These are phyloP conservation scores for Chlamydomonas schloesseri DNA, from an alignment of 139 green algal genomes.

Conservation along the genomic window DNA sequence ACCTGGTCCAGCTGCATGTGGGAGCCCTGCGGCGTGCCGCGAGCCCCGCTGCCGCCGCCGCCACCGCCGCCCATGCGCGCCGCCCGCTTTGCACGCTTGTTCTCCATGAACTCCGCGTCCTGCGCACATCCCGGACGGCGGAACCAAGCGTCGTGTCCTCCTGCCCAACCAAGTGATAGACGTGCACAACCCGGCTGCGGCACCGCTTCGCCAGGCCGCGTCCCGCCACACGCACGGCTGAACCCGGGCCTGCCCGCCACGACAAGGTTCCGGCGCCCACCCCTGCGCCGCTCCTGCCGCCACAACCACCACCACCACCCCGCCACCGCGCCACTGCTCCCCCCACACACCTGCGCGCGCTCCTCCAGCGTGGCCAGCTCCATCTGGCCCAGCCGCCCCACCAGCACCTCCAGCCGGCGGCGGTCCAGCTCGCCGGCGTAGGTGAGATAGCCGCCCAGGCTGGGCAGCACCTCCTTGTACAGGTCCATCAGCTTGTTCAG, in stretches of 20 bases:
- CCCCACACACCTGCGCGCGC: conserved; percentile 69
- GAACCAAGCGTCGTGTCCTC: no score
- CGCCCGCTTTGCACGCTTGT: conserved; percentile 63
- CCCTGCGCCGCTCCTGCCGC: no score
- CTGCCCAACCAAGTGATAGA: no score
- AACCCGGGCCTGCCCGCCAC: no score
- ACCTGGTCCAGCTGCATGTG: conserved; percentile 16
- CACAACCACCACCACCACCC: no score
- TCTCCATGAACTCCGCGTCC: conserved; percentile 88
- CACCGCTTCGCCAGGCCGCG: no score
- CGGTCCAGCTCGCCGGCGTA: conserved; percentile 79
- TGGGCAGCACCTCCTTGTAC: conserved; percentile 90
- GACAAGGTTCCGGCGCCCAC: no score
- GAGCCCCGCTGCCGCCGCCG: not conserved
- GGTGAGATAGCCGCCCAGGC: conserved; percentile 91
- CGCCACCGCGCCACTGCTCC: not conserved
- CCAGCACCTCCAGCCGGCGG: conserved; percentile 76
- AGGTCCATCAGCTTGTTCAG: conserved; percentile 91
- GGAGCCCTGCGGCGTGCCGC: not conserved
- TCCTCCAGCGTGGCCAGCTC: conserved; percentile 84
- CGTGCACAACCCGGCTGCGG: no score
- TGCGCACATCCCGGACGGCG: no score
- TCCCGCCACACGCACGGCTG: no score
- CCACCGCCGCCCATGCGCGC: conserved; percentile 26
- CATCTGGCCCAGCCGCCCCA: conserved; percentile 68